Percentiles rank a stretch among this genome's conserved stretches.
Conservation (phyloP, 78 protist genomes). For the Dictyostelium citrinum region DNA sequence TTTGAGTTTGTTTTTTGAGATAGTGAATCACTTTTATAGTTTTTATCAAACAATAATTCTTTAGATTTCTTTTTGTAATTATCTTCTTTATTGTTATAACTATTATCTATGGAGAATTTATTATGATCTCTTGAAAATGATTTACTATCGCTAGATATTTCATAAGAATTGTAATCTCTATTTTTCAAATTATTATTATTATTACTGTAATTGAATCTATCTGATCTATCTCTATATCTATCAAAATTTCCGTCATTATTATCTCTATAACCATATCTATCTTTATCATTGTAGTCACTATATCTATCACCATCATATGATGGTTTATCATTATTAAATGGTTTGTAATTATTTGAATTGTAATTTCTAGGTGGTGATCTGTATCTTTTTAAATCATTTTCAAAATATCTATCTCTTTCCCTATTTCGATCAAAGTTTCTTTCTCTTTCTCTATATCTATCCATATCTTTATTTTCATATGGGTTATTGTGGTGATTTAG, state of each 20-base stretch:
- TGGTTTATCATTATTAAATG: neutral
- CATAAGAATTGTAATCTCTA: neutral
- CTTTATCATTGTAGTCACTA: neutral
- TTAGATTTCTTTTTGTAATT: neutral
- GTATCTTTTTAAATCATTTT: neutral
- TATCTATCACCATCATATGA: neutral
- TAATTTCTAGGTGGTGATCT: neutral
- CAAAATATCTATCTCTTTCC: neutral
- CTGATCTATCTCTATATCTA: neutral
- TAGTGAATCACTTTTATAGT: neutral
- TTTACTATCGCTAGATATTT: neutral
- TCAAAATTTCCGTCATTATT: neutral
- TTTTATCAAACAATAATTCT: neutral
- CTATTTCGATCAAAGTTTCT: neutral
- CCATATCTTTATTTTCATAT: neutral
- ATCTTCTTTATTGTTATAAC: no score
- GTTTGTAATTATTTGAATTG: neutral
- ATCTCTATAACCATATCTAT: neutral
- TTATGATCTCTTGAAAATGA: neutral
- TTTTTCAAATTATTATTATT: neutral
- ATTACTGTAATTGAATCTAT: neutral
- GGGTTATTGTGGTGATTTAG: neutral
- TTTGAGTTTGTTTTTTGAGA: neutral
- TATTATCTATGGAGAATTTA: no score
- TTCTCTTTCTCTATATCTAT: neutral